Evolutionary conservation across 768 basidiomycete genomes (phyloP).

Genomic region (Lentinula raphanica): DNA sequence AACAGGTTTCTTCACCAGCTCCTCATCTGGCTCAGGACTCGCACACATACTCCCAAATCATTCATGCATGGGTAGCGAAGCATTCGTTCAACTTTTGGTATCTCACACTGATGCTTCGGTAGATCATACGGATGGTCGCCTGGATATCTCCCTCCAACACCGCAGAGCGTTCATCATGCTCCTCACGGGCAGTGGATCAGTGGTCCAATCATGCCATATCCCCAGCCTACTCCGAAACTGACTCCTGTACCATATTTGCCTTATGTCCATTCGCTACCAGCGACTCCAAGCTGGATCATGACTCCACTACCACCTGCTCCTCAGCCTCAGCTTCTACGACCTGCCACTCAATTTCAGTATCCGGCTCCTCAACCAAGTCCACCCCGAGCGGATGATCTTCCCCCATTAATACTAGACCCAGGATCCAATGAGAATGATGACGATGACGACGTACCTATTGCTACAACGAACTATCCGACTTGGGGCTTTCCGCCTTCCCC

Average conservation of each 20-base stretch:
- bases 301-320: neutral
- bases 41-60: too few species aligned
- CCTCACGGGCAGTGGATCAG: neutral
- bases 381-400: neutral
- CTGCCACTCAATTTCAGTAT: neutral
- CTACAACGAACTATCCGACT: neutral
- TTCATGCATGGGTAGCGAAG: too few species aligned
- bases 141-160: neutral
- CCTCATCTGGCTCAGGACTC: too few species aligned
- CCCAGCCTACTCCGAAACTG: neutral
- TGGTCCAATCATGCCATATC: neutral
- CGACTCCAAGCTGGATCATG: neutral
- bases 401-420: neutral
- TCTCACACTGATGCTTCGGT: neutral
- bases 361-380: neutral
- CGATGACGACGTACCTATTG: neutral
- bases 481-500: neutral
- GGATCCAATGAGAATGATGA: neutral
- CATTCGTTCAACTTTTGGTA: too few species aligned
- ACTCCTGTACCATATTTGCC: neutral
- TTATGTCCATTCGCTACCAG: neutral
- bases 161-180: neutral
- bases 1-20: neutral
- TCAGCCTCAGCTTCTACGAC: neutral
- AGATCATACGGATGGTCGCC: neutral